A percentile compares a stretch with the other conserved stretches of the same genome.
These are phyloP conservation scores for Xerocomus spinulosus DNA, from an alignment of 768 basidiomycete species.

Conservation along the genomic window DNA sequence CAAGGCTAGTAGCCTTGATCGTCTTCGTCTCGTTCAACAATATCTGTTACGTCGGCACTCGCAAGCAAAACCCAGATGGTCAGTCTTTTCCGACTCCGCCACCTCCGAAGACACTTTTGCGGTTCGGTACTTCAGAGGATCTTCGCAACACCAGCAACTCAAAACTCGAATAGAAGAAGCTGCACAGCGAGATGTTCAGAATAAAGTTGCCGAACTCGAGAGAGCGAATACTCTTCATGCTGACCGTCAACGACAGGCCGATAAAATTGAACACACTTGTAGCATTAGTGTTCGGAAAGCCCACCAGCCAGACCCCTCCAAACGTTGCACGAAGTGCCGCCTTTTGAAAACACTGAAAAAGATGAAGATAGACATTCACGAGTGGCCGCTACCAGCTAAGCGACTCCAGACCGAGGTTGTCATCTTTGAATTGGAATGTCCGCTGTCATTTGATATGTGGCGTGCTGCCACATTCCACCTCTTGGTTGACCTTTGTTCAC, in stretches of 20 bases:
- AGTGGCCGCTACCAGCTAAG: conserved; percentile 42
- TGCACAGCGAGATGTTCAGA: conserved; percentile 16
- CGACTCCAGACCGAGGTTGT: conserved; percentile 17
- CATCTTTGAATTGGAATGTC: conserved; percentile 41
- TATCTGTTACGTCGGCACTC: too few species aligned
- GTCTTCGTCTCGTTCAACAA: too few species aligned
- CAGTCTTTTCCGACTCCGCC: too few species aligned
- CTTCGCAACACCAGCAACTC: conserved; percentile 19
- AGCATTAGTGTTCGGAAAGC: too few species aligned
- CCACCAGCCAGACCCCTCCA: too few species aligned
- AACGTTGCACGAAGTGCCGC: conserved; percentile 26
- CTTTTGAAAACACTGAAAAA: not conserved
- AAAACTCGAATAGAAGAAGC: conserved; percentile 25
- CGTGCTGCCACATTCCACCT: conserved; percentile 21
- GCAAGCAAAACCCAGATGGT: too few species aligned
- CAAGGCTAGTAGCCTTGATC: too few species aligned
- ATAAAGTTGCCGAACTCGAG: conserved; percentile 28
- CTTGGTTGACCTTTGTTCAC: conserved; percentile 32
- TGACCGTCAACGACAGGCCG: not conserved
- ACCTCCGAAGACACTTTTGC: too few species aligned
- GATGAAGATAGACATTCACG: conserved; percentile 34
- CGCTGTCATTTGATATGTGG: conserved; percentile 38
- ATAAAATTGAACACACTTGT: not conserved
- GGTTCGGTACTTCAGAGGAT: conserved; percentile 30
- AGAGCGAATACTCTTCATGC: conserved; percentile 9